These are phyloP conservation scores for Elaphomyces granulatus DNA, from an alignment of 495 filamentous ascomycete genomes.

Conservation along the genomic window DNA sequence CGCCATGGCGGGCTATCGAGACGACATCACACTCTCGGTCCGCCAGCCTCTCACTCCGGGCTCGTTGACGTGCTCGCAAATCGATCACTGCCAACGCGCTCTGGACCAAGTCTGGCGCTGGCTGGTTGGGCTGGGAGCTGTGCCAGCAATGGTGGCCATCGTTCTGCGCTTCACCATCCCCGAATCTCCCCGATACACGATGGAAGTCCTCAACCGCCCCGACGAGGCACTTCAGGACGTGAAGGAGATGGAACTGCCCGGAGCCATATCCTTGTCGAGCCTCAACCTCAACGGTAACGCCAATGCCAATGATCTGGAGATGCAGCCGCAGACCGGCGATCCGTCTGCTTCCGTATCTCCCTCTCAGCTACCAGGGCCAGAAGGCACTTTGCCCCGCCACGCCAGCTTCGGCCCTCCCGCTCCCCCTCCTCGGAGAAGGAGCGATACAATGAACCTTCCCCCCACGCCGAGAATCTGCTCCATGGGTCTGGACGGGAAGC, in stretches of 20 bases:
- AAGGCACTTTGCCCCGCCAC: not conserved
- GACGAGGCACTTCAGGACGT: conserved; percentile 13
- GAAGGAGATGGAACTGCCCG: conserved; percentile 3
- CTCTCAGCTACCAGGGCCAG: not conserved
- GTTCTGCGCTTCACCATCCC: conserved; percentile 37
- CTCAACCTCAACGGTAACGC: conserved; percentile 4
- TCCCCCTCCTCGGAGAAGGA: not conserved
- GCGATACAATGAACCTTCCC: not conserved
- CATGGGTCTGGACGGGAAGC: conserved; percentile 4
- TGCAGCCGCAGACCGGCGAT: not conserved
- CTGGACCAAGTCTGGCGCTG: conserved; percentile 34
- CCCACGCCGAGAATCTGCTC: not conserved
- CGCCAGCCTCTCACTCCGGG: not conserved
- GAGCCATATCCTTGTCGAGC: conserved; percentile 4
- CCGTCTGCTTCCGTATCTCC: not conserved
- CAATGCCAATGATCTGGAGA: conserved; percentile 5
- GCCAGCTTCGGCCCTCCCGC: not conserved
- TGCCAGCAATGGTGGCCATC: conserved; percentile 40
- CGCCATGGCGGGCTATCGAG: conserved; percentile 12
- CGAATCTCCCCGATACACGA: conserved; percentile 38
- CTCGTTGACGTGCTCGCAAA: not conserved
- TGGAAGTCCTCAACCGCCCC: conserved; percentile 25
- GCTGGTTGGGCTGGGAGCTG: conserved; percentile 35
- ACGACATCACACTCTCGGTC: not conserved
- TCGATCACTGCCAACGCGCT: not conserved